phyloP scores from a whole-genome alignment of 108 stramenopile genomes.

The Skeletonema marinoi region DNA sequence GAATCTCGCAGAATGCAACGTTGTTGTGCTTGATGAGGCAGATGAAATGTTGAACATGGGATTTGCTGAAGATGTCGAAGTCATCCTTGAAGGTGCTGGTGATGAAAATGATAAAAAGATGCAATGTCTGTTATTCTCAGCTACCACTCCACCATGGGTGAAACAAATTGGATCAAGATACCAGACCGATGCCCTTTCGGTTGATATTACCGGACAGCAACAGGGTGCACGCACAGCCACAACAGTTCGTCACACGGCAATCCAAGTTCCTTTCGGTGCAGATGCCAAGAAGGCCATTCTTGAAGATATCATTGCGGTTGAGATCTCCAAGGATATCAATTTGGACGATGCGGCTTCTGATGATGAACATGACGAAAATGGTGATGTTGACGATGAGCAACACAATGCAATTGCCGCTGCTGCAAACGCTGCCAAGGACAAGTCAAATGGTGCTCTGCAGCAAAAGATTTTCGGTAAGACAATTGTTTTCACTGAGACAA shows the following conservation, averaged over 20 bases:
- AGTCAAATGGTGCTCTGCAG: conserved; percentile 69
- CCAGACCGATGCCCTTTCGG: conserved; percentile 84
- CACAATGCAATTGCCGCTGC: conserved; percentile 91
- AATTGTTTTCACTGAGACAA: conserved; percentile 98
- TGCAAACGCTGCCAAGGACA: conserved; percentile 71
- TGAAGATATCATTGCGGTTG: conserved; percentile 93
- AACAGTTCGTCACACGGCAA: conserved; percentile 93
- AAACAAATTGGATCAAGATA: conserved; percentile 88
- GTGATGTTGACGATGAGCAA: conserved; percentile 63
- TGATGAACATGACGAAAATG: conserved; percentile 36
- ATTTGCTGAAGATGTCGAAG: conserved; percentile 98
- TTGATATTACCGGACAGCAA: conserved; percentile 89
- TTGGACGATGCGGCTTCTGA: conserved; percentile 24
- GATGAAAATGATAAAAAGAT: conserved; percentile 67
- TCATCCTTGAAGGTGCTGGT: conserved; percentile 86
- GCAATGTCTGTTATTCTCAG: conserved; percentile 97
- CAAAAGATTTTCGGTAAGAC: conserved; percentile 96
- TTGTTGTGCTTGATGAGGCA: conserved; percentile 97
- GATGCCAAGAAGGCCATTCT: conserved; percentile 67
- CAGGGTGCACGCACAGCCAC: conserved; percentile 88
- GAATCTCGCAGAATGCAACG: conserved; percentile 47
- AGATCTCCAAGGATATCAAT: conserved; percentile 84
- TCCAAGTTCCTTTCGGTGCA: conserved; percentile 90
- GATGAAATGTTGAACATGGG: conserved; percentile 99
- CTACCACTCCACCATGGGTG: conserved; percentile 98